phyloP scores from a whole-genome alignment of 176 grass and related monocot species.

The Lolium rigidum region DNA sequence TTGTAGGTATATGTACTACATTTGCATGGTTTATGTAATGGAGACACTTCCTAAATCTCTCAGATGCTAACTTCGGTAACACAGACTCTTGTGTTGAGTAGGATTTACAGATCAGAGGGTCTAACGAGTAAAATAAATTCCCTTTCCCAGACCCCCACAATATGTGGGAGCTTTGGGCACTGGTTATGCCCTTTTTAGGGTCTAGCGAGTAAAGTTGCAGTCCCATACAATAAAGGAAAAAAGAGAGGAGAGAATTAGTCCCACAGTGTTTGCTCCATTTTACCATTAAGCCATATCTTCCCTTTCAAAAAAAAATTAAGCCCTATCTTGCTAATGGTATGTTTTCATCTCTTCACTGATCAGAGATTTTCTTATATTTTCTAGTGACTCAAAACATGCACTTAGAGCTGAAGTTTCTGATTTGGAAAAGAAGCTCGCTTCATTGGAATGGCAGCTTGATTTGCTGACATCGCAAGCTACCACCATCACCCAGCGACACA shows the following conservation, averaged over 20 bases:
- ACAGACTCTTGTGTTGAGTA: neutral
- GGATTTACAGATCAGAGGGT: slow-evolving; percentile 10
- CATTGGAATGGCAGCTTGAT: slow-evolving; percentile 78
- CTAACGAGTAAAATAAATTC: too few relatives aligned
- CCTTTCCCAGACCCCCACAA: too few relatives aligned
- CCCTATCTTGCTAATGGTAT: slow-evolving; percentile 2
- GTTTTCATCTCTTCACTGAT: slow-evolving; percentile 40
- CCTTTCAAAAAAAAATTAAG: neutral
- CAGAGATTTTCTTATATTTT: slow-evolving; percentile 32
- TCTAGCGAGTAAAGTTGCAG: neutral
- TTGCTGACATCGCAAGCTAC: slow-evolving; percentile 82
- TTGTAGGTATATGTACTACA: slow-evolving; percentile 3
- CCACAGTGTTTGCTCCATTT: neutral
- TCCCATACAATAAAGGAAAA: neutral
- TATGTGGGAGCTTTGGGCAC: too few relatives aligned
- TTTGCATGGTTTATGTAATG: neutral
- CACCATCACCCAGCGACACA: slow-evolving; percentile 77
- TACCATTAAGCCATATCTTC: neutral
- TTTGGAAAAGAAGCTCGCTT: slow-evolving; percentile 87
- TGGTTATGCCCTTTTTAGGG: too few relatives aligned
- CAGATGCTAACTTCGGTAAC: neutral
- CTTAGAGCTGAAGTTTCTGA: slow-evolving; percentile 78
- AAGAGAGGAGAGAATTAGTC: neutral
- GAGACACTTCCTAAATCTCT: neutral
- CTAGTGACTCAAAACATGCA: slow-evolving; percentile 80